A percentile compares a stretch with the other conserved stretches of the same genome.
phyloP scores from a whole-genome alignment of 164 flowering plant species.

The Litsea cubeba region DNA sequence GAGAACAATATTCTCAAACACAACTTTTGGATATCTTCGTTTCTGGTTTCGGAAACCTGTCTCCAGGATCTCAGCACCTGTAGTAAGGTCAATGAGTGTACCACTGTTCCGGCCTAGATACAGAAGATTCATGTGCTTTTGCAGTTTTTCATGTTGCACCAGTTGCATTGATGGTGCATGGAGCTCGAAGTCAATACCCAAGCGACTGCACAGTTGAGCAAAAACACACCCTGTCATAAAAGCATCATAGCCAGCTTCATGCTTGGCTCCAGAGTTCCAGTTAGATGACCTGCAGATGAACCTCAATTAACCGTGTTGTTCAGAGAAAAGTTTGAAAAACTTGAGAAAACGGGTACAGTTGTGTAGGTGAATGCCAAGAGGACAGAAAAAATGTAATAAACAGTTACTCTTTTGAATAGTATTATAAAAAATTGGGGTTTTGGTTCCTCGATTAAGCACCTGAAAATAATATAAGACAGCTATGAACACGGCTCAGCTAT shows the following conservation, averaged over 20 bases:
- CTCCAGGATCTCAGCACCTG: conserved; percentile 37
- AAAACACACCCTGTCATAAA: conserved; percentile 97
- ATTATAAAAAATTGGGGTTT: no score
- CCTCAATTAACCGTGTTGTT: not conserved
- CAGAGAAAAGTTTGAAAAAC: not conserved
- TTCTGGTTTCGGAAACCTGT: conserved; percentile 8
- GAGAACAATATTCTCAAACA: conserved; percentile 47
- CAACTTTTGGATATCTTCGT: conserved; percentile 26
- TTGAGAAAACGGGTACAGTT: not conserved
- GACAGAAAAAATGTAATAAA: not conserved
- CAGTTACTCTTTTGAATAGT: no score
- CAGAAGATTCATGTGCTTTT: conserved; percentile 59
- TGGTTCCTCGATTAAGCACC: no score
- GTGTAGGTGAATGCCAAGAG: not conserved
- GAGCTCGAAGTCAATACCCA: conserved; percentile 54
- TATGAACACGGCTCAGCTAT: no score
- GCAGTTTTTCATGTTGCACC: conserved; percentile 42
- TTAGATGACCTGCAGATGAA: conserved; percentile 58
- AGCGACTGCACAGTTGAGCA: conserved; percentile 68
- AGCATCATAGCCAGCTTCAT: conserved; percentile 98
- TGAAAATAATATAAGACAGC: no score
- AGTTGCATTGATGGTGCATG: conserved; percentile 25
- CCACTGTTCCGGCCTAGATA: conserved; percentile 72
- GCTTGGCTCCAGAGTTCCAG: conserved; percentile 90
- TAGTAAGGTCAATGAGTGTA: conserved; percentile 53